Evolutionary conservation across 2,329 filamentous ascomycete species (phyloP).

Genomic region (Fusarium torreyae): DNA sequence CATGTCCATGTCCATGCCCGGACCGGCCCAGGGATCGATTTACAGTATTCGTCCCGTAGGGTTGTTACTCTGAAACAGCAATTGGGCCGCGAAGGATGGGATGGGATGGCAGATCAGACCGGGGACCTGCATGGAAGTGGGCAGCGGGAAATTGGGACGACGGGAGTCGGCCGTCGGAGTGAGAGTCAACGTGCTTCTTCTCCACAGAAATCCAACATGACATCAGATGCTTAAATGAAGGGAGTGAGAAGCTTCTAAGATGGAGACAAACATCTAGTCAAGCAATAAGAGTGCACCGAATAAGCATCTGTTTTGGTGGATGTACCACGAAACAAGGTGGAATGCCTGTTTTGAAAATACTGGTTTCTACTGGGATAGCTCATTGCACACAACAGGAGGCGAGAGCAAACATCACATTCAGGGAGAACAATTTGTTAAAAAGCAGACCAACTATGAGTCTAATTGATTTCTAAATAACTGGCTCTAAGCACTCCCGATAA

Average conservation of each 20-base stretch:
- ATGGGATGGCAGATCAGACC: slow-evolving; percentile 33
- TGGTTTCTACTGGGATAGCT: too few species aligned
- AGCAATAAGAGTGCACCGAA: neutral
- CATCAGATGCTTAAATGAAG: slow-evolving; percentile 1
- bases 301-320: neutral
- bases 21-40: slow-evolving; percentile 16
- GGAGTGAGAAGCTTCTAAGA: neutral
- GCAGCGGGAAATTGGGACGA: slow-evolving; percentile 11
- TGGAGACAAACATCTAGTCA: neutral
- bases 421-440: slow-evolving; percentile 1
- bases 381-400: too few species aligned
- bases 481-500: slow-evolving; percentile 43
- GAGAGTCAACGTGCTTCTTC: slow-evolving; percentile 9
- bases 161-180: neutral
- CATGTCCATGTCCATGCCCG: too few species aligned
- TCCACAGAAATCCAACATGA: slow-evolving; percentile 25
- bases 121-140: slow-evolving; percentile 35
- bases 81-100: slow-evolving; percentile 29
- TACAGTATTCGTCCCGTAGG: slow-evolving; percentile 27
- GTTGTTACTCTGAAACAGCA: slow-evolving; percentile 35
- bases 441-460: slow-evolving; percentile 37
- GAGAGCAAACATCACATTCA: neutral
- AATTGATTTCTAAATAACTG: slow-evolving; percentile 49
- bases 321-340: too few species aligned
- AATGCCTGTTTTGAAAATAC: too few species aligned